Evolutionary conservation across 495 filamentous ascomycete species (phyloP).

Genomic region (Talaromyces proteolyticus): DNA sequence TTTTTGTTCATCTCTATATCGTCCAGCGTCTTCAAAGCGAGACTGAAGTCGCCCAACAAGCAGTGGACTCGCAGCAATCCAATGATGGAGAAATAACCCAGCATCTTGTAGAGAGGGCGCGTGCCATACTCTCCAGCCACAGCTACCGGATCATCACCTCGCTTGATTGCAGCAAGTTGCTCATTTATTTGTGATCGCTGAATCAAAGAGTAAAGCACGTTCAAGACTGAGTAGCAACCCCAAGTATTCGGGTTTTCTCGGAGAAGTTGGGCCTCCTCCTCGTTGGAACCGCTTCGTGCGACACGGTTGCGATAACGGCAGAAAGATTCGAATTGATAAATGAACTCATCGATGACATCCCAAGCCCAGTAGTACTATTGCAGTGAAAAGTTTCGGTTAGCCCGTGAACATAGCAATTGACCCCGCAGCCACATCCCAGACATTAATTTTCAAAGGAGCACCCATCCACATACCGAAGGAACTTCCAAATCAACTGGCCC

Average conservation of each 20-base stretch:
- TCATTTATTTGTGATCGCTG: slow-evolving; percentile 96
- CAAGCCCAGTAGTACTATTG: slow-evolving; percentile 96
- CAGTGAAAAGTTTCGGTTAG: not conserved
- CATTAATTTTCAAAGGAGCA: not conserved
- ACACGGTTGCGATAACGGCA: slow-evolving; percentile 91
- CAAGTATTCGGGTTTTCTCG: slow-evolving; percentile 97
- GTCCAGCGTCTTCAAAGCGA: slow-evolving; percentile 96
- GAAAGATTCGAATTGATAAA: slow-evolving; percentile 99
- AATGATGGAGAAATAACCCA: slow-evolving; percentile 99
- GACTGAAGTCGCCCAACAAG: slow-evolving; percentile 93
- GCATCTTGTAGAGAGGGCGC: slow-evolving; percentile 91
- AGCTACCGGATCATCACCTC: slow-evolving; percentile 74
- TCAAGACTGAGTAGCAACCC: slow-evolving; percentile 99
- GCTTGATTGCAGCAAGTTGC: slow-evolving; percentile 90
- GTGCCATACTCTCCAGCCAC: slow-evolving; percentile 93
- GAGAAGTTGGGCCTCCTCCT: slow-evolving; percentile 84
- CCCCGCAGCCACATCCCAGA: not conserved
- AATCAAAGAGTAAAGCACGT: slow-evolving; percentile 98
- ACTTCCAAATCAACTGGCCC: slow-evolving; percentile 94
- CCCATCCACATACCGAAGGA: slow-evolving; percentile 66
- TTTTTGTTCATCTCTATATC: slow-evolving; percentile 99
- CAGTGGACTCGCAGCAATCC: slow-evolving; percentile 94
- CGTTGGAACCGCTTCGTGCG: slow-evolving; percentile 75
- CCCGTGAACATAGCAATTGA: not conserved
- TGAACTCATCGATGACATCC: slow-evolving; percentile 99